These are phyloP conservation scores for Miscanthus sacchariflorus DNA, from an alignment of 202 grass and related monocot species.

Conservation along the genomic window DNA sequence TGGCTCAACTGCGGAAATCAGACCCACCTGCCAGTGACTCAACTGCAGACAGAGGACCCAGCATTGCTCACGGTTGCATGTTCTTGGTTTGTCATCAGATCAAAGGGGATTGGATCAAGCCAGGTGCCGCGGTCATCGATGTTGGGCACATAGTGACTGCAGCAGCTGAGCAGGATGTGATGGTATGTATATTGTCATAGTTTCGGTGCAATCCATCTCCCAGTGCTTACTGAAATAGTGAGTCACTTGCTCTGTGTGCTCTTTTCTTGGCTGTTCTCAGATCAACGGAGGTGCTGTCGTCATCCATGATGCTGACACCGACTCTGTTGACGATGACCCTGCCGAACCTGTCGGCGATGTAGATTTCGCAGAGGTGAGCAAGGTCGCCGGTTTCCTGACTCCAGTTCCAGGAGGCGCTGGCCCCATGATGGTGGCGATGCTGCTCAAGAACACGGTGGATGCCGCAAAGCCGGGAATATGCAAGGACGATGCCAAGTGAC, in stretches of 20 bases:
- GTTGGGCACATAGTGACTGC: too few relatives aligned
- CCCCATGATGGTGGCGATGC: slow-evolving; percentile 84
- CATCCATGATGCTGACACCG: slow-evolving; percentile 20
- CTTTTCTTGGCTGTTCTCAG: too few relatives aligned
- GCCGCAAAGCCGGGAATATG: slow-evolving; percentile 48
- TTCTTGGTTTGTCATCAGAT: slow-evolving; percentile 60
- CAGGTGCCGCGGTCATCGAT: background rate
- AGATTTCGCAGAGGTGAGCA: slow-evolving; percentile 76
- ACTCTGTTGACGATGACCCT: slow-evolving; percentile 71
- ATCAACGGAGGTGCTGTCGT: too few relatives aligned
- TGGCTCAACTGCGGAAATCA: too few relatives aligned
- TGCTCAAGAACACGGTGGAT: slow-evolving; percentile 85
- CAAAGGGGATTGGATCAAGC: slow-evolving; percentile 94
- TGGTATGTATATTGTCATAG: too few relatives aligned
- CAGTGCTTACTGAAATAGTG: too few relatives aligned
- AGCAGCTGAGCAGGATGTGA: too few relatives aligned
- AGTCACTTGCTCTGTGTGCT: too few relatives aligned
- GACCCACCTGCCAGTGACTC: too few relatives aligned
- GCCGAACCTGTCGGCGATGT: slow-evolving; percentile 78
- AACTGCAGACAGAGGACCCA: too few relatives aligned
- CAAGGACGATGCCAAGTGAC: background rate
- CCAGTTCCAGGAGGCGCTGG: slow-evolving; percentile 90
- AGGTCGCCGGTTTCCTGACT: slow-evolving; percentile 81
- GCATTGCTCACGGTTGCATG: background rate
- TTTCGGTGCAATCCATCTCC: too few relatives aligned